Conservation (phyloP, 768 basidiomycete genomes). For the Tulasnella sp. region DNA sequence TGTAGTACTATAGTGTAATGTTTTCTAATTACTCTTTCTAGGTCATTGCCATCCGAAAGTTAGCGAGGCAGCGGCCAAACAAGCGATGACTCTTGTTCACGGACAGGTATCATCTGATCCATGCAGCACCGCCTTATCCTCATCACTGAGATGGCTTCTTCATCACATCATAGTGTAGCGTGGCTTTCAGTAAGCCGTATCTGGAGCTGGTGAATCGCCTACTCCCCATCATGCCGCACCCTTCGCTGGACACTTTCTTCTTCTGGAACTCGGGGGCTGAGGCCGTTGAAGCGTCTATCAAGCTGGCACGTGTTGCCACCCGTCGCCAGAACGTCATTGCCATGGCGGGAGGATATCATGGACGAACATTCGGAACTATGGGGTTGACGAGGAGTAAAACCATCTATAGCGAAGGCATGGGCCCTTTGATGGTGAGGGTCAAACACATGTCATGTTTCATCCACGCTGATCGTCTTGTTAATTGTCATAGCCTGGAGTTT, state of each 20-base stretch:
- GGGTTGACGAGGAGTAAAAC: conserved; percentile 92
- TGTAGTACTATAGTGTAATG: not conserved
- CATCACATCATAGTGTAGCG: conserved; percentile 52
- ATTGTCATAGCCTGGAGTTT: conserved; percentile 60
- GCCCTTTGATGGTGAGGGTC: conserved; percentile 66
- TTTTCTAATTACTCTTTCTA: conserved; percentile 22
- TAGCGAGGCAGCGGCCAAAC: conserved; percentile 78
- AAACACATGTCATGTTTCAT: not conserved
- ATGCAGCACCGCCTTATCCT: not conserved
- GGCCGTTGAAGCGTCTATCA: conserved; percentile 81
- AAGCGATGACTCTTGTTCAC: conserved; percentile 71
- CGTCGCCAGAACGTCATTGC: conserved; percentile 77
- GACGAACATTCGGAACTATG: conserved; percentile 88
- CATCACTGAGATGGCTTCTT: not conserved
- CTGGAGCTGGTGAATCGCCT: conserved; percentile 76
- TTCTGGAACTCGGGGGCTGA: conserved; percentile 96
- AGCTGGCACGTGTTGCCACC: conserved; percentile 71
- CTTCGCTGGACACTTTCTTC: conserved; percentile 89
- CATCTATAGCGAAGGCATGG: conserved; percentile 65
- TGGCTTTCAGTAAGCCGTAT: conserved; percentile 79
- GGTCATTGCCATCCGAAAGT: conserved; percentile 84
- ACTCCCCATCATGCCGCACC: conserved; percentile 80
- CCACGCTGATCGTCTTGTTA: not conserved
- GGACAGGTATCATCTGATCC: conserved; percentile 54
- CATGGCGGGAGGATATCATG: conserved; percentile 91